A percentile compares a stretch with the other conserved stretches of the same genome.
Evolutionary conservation across 441 rosid genomes (phyloP).

Genomic region (Adansonia gregorii): DNA sequence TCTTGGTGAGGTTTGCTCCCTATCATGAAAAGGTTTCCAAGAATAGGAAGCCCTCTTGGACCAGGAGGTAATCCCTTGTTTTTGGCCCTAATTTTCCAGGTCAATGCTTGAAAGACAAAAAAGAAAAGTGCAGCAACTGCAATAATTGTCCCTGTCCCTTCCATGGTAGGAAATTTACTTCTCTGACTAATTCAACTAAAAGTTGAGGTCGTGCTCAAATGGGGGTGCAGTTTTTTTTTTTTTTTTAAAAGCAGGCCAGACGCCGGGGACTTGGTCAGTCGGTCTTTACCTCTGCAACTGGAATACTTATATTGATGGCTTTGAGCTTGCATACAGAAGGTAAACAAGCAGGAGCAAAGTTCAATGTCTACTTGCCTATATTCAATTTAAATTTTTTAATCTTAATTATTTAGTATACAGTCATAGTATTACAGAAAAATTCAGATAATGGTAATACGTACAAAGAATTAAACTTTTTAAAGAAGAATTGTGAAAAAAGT

Average conservation of each 20-base stretch:
- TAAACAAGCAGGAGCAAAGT: no score
- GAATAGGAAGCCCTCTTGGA: conserved; percentile 50
- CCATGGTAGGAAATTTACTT: background rate
- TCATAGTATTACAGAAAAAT: no score
- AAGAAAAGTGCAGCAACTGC: conserved; percentile 15
- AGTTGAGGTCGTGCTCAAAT: no score
- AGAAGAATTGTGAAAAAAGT: no score
- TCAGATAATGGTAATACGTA: no score
- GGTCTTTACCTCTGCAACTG: background rate
- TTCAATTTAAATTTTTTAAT: no score
- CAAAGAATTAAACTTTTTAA: no score
- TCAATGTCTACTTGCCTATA: no score
- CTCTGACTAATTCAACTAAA: no score
- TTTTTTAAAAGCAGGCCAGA: background rate
- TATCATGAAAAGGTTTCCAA: conserved; percentile 49
- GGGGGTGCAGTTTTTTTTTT: background rate
- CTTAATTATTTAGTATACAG: no score
- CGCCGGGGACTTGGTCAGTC: background rate
- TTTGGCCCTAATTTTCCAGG: conserved; percentile 8
- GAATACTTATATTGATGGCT: background rate
- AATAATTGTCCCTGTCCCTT: background rate
- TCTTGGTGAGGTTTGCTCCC: conserved; percentile 47
- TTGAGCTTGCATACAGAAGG: background rate
- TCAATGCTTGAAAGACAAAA: conserved; percentile 9
- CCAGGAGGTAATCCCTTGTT: conserved; percentile 49